Base-by-base conservation (phyloP, 1,284 basidiomycete genomes). In the Rhodofomes roseus region DNA sequence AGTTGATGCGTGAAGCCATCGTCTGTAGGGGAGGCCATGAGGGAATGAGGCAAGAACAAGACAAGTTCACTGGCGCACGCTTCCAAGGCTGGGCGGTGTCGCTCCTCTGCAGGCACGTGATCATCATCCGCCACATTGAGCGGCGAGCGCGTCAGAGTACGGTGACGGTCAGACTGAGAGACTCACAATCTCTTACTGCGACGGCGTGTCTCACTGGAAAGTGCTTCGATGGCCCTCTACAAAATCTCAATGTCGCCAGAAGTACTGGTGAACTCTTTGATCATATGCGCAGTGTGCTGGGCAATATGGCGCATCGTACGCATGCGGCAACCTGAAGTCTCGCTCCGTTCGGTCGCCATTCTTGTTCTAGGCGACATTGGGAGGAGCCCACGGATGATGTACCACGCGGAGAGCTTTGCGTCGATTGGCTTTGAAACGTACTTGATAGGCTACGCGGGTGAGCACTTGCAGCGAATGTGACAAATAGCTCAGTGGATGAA, bases 311-410 rank as follows among this genome's bases (percentile, higher is more conserved):
- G 29, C 11, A 9, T 59, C 20, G 61, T 64, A 34, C 58, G 59
- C 7, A 48, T 52, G 2, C 63, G 66, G 1, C 43, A 55, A 20
- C 56, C 58, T 14, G 62, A 74, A 22, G 81, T 82, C 39, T 77
- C 76, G 27, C 73, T 81, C 34, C 86, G 87, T 22, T 84, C 90
- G 1, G 92, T 94, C 12, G 92, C 89, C 0, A 87, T 99, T 52
- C 78, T 99, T 29, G 97, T 99, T 1, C 81, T 99, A 9, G 97
- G 97, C 7, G 97, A 99, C 75, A 87, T 99, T 54, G 97, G 95
- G 0, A 83, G 96, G 53, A 95, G 92, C 71, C 97, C 97, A 9
- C 83, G 97, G 40, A 98, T 98, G 94, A 97, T 98, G 92, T 97
- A 98, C 73, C 97, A 99, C 69, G 92, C 96, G 0, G 85, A 96